Evolutionary conservation across 176 grass and related monocot species (phyloP), one percentile per base, ranked within the genome.

Genomic region (Rhynchospora pubera): DNA sequence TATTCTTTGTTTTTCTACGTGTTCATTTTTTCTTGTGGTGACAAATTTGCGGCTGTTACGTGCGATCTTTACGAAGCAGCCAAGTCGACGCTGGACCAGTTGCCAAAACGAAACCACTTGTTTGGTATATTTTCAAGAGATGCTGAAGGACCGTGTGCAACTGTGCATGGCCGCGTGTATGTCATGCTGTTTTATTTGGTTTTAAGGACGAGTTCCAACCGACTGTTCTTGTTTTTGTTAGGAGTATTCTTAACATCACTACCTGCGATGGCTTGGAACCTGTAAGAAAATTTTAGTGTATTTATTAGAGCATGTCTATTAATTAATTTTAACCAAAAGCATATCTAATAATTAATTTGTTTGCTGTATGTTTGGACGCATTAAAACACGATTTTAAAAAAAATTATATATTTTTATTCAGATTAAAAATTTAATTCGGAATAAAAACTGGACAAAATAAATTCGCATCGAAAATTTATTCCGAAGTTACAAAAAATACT

Each of bases 61-160:
- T 72, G 68, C n/a, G 44, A 72, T 44, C 19, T 72, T 6, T 48
- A 9, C n/a, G 34, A 72, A 50, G 45, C 19, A 50, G 68, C 10
- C 68, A 50, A 14, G 9, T 72, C 8, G 44, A 50, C n/a, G 47
- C 48, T 72, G 68, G n/a, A 72, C 68, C 43, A 14, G 42, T 72
- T 72, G 68, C 44, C 19, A 19, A 72, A 72, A 72, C 68, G 48
- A 72, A 50, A 72, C 68, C 68, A 72, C 68, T 71, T 48, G 67
- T 71, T 48, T 48, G 43, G 44, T 48, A 72, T 72, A 43, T 72
- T 72, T 2, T 22, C n/a, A 47, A 50, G 68, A 23, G 44, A 72
- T 72, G 68, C 68, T 47, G 9, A 71, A 71, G n/a, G 21, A 71
- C 43, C 67, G 2, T 71, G 15, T 6, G n/a, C n/a, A n/a, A n/a